Conservation (phyloP, 2,329 filamentous ascomycete genomes). For the Dendryphion nanum region DNA sequence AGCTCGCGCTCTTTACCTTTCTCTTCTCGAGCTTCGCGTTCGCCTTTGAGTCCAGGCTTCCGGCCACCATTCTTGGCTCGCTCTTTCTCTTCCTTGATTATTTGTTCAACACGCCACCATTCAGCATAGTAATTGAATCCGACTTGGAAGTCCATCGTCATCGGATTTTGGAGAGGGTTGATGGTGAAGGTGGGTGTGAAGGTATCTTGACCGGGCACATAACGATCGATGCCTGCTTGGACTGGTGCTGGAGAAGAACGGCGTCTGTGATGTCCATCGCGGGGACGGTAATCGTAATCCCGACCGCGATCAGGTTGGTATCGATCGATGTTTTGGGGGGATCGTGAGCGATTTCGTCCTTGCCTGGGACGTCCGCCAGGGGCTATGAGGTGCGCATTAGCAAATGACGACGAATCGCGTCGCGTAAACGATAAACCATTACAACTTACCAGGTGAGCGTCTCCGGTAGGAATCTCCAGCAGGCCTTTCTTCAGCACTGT, state of each 20-base stretch:
- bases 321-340: constrained; percentile 68
- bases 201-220: constrained; percentile 71
- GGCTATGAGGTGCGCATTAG: constrained; percentile 5
- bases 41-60: constrained; percentile 62
- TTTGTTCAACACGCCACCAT: constrained; percentile 82
- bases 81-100: constrained; percentile 79
- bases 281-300: constrained; percentile 63
- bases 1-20: constrained; percentile 75
- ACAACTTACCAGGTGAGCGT: constrained; percentile 66
- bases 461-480: constrained; percentile 48
- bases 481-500: constrained; percentile 51
- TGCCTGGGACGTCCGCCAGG: constrained; percentile 34
- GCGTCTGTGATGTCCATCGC: constrained; percentile 60
- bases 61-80: constrained; percentile 67
- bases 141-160: constrained; percentile 73
- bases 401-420: not conserved
- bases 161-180: constrained; percentile 71
- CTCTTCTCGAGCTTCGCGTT: constrained; percentile 68
- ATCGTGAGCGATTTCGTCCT: constrained; percentile 62
- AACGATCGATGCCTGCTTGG: constrained; percentile 76
- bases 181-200: constrained; percentile 51
- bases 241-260: constrained; percentile 58
- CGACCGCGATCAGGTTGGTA: constrained; percentile 72
- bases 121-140: constrained; percentile 84
- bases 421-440: not conserved